Evolutionary conservation across 768 basidiomycete species (phyloP).

Genomic region (Russula ochroleuca): DNA sequence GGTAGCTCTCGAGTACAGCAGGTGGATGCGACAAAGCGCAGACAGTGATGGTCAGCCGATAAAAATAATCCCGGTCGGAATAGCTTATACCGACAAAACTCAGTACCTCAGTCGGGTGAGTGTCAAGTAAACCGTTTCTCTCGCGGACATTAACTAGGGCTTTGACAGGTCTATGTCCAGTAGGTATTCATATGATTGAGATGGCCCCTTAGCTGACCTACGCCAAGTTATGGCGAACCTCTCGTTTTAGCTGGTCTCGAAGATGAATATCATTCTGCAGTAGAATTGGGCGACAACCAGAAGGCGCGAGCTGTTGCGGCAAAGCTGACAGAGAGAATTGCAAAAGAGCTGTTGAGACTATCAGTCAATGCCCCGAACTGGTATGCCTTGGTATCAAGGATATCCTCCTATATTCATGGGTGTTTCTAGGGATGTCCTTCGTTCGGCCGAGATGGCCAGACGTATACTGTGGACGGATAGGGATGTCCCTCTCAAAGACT

Average conservation of each 20-base stretch:
- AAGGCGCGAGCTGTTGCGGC: conserved; percentile 76
- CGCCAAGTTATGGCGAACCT: conserved; percentile 63
- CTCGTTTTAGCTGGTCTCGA: conserved; percentile 70
- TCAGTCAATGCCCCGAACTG: conserved; percentile 93
- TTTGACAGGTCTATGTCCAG: conserved; percentile 4
- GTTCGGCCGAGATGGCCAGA: conserved; percentile 83
- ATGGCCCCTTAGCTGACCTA: conserved; percentile 33
- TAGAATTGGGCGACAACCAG: conserved; percentile 43
- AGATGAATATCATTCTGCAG: conserved; percentile 60
- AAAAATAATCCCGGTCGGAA: conserved; percentile 69
- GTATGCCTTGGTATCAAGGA: conserved; percentile 43
- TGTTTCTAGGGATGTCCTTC: conserved; percentile 71
- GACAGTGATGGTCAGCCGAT: conserved; percentile 36
- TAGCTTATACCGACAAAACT: conserved; percentile 64
- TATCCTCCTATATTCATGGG: neutral
- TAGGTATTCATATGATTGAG: neutral
- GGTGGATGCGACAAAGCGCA: conserved; percentile 62
- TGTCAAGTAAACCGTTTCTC: conserved; percentile 12
- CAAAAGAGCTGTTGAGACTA: conserved; percentile 58
- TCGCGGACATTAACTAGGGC: neutral
- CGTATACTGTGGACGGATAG: conserved; percentile 79
- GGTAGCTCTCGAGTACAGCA: conserved; percentile 89
- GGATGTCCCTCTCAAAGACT: conserved; percentile 76
- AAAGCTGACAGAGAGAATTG: conserved; percentile 69
- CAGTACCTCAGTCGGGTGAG: conserved; percentile 88